These are phyloP conservation scores for Cyberlindnera veronae DNA, from an alignment of 805 yeast genomes.

Conservation along the genomic window DNA sequence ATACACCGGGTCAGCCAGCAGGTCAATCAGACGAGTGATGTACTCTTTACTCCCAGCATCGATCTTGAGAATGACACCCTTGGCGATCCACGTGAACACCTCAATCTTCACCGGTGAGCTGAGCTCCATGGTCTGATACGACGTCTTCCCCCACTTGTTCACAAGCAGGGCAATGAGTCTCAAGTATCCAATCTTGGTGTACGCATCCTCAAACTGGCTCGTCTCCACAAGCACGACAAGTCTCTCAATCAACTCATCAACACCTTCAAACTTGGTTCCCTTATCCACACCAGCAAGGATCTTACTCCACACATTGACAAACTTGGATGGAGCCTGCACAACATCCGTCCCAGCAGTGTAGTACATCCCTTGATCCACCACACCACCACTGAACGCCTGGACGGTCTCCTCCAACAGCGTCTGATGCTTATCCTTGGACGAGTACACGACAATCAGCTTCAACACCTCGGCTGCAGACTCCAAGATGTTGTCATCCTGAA, in stretches of 20 bases:
- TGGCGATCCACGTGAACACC: constrained; percentile 62
- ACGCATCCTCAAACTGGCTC: constrained; percentile 13
- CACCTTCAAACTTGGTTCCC: constrained; percentile 26
- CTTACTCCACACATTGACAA: constrained; percentile 40
- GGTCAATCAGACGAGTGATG: constrained; percentile 33
- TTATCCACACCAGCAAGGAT: constrained; percentile 53
- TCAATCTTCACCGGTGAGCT: constrained; percentile 41
- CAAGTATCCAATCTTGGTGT: constrained; percentile 48
- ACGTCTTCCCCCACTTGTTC: constrained; percentile 46
- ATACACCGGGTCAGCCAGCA: constrained; percentile 30
- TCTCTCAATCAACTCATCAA: constrained; percentile 12
- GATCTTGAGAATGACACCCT: constrained; percentile 61
- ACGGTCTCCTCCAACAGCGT: constrained; percentile 37
- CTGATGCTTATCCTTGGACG: constrained; percentile 38
- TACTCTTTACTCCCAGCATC: constrained; percentile 37
- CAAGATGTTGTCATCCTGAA: constrained; percentile 16
- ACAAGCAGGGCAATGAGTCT: constrained; percentile 51
- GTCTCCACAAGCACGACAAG: constrained; percentile 12
- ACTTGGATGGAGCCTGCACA: constrained; percentile 28
- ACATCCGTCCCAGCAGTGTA: constrained; percentile 24
- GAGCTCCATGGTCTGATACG: constrained; percentile 4
- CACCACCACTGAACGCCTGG: constrained; percentile 32
- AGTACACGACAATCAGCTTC: constrained; percentile 33
- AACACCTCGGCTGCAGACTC: constrained; percentile 32
- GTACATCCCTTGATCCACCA: constrained; percentile 12